phyloP scores from a whole-genome alignment of 192 early-diverging fungal genomes.

The Gaertneriomyces semiglobifer region DNA sequence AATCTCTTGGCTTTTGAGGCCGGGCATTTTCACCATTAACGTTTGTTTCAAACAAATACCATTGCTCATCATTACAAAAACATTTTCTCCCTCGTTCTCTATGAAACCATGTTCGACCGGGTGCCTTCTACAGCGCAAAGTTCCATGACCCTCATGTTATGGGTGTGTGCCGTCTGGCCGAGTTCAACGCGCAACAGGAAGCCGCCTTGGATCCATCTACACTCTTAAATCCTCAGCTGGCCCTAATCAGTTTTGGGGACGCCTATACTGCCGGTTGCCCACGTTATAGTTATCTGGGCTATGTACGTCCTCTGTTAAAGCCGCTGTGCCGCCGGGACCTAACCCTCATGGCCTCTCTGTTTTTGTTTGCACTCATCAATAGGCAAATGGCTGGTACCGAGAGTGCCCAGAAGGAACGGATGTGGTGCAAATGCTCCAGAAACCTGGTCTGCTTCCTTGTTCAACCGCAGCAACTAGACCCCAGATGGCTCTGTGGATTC shows the following conservation, averaged over 20 bases:
- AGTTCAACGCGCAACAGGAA: conserved; percentile 27
- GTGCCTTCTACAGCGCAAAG: conserved; percentile 7
- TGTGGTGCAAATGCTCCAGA: conserved; percentile 1
- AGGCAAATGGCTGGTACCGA: conserved; percentile 13
- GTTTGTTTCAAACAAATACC: neutral
- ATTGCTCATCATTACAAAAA: neutral
- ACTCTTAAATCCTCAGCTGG: neutral
- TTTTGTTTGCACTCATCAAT: neutral
- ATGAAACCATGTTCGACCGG: conserved; percentile 2
- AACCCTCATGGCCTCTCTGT: neutral
- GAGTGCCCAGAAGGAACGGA: conserved; percentile 16
- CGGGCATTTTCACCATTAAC: neutral
- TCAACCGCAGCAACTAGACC: conserved; percentile 12
- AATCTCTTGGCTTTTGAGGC: neutral
- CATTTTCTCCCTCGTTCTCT: neutral
- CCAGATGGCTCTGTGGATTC: conserved; percentile 9
- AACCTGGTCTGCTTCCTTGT: conserved; percentile 5
- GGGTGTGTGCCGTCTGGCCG: conserved; percentile 92
- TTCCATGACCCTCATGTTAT: conserved; percentile 73
- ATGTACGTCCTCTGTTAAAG: neutral
- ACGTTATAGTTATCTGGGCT: conserved; percentile 1
- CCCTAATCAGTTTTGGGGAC: conserved; percentile 1
- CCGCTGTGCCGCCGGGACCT: neutral
- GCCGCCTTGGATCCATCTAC: conserved; percentile 6
- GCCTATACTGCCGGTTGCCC: conserved; percentile 12